Evolutionary conservation across 495 filamentous ascomycete species (phyloP).

Genomic region (Trypethelium eluteriae): DNA sequence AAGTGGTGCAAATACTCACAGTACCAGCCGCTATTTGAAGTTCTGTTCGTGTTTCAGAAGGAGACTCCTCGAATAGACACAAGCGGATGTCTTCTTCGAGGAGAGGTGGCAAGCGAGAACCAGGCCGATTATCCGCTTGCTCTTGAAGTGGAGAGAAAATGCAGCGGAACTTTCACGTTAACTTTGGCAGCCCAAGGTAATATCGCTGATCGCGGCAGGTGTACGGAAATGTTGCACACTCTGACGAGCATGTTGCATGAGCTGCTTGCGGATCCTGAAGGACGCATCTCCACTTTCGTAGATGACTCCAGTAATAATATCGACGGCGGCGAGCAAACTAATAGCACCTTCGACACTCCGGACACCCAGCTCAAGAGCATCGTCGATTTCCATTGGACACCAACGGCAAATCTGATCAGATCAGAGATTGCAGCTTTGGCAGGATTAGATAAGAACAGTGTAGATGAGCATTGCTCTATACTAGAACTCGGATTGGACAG

Average conservation of each 20-base stretch:
- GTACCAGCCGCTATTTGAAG: constrained; percentile 64
- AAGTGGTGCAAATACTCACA: constrained; percentile 54
- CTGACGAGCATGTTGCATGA: constrained; percentile 33
- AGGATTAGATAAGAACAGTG: constrained; percentile 39
- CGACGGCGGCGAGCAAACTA: neutral
- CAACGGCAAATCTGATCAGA: constrained; percentile 43
- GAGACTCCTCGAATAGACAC: constrained; percentile 25
- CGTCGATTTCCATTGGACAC: constrained; percentile 47
- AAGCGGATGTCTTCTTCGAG: constrained; percentile 45
- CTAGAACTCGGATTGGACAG: constrained; percentile 61
- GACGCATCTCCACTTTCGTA: constrained; percentile 12
- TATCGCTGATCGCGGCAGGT: constrained; percentile 29
- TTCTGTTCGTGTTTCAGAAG: constrained; percentile 77
- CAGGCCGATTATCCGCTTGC: constrained; percentile 65
- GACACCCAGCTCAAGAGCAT: constrained; percentile 15
- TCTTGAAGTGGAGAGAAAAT: constrained; percentile 55
- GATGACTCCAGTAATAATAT: neutral
- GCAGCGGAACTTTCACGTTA: constrained; percentile 41
- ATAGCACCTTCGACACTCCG: neutral
- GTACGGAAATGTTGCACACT: constrained; percentile 37
- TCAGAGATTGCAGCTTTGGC: constrained; percentile 55
- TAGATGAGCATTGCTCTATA: constrained; percentile 51
- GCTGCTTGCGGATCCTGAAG: constrained; percentile 20
- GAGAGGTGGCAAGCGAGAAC: constrained; percentile 40
- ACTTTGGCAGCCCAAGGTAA: constrained; percentile 47